Base-by-base conservation (phyloP, 192 early-diverging fungal species). In the Coemansia biformis region DNA sequence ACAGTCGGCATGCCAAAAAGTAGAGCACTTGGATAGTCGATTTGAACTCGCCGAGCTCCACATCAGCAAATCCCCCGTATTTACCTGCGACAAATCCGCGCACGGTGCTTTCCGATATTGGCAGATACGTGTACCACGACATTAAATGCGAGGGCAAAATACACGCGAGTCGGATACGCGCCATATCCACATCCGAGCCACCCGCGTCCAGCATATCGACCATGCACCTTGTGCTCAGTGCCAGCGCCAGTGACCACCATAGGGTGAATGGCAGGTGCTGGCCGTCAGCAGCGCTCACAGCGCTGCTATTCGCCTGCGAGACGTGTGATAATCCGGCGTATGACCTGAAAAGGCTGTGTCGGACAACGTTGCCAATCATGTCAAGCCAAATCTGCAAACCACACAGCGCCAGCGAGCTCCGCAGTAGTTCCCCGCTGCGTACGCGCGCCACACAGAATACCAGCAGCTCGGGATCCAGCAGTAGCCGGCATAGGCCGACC, bases 371-470 rank as follows among this genome's bases (percentile, higher is more conserved):
- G 11, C 67, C 67, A 3, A 54, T 47, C 46, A 63, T 54, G 17
- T 70, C 67, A 6, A 63, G 59, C 67, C 67, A 70, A n/a, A 63
- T 54, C 33, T 70, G 67, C 34, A 38, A 31, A 1, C 51, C 3
- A 5, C 59, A 32, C 17, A 70, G 26, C 11, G 42, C 36, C 47
- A 21, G 15, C 26, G 64, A 21, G 14, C 17, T 39, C 11, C 24
- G 2, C 15, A 51, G 21, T 24, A 54, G n/a, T 2, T 21, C 15
- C 16, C 41, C 46, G 28, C 19, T 28, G 31, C 47, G 30, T 13
- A 55, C 40, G 11, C 38, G 8, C 12, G 15, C 24, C 1, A 43
- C 16, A 6, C 22, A 47, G n/a, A 24, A 17, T 8, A 7, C 42
- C 13, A 70, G 21, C 19, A 63, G 24, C 10, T 5, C 36, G 1